Evolutionary conservation across 495 filamentous ascomycete genomes (phyloP).

Genomic region (Cenococcum geophilum): DNA sequence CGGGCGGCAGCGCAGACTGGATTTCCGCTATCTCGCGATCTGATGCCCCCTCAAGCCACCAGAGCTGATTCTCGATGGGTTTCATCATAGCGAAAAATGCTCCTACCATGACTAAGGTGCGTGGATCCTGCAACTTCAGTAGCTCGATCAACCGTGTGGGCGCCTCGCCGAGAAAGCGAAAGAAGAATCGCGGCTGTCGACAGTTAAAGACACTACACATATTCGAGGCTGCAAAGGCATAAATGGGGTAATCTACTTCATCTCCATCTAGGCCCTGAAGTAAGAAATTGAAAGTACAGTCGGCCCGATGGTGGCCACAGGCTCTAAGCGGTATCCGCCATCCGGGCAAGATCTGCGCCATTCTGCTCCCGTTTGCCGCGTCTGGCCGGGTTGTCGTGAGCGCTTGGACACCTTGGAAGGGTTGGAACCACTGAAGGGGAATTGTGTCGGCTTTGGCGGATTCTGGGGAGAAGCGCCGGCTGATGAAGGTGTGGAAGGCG

Average conservation of each 20-base stretch:
- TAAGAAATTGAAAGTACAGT: background rate
- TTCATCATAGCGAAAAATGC: constrained; percentile 4
- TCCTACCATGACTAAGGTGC: background rate
- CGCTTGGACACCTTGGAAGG: constrained; percentile 55
- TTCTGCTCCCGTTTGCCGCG: background rate
- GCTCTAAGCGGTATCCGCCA: background rate
- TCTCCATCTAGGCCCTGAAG: background rate
- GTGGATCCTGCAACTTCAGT: background rate
- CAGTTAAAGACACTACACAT: background rate
- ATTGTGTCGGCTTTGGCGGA: constrained; percentile 38
- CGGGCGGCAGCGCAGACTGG: background rate
- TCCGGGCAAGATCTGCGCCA: background rate
- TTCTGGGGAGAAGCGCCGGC: constrained; percentile 2
- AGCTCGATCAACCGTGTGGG: background rate
- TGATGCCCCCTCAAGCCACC: constrained; percentile 5
- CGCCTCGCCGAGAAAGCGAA: constrained; percentile 2
- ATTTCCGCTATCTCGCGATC: background rate
- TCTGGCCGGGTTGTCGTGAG: constrained; percentile 23
- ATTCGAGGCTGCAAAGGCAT: background rate
- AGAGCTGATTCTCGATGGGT: background rate
- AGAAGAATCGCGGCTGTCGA: constrained; percentile 7
- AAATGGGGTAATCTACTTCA: background rate
- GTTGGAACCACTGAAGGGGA: constrained; percentile 52
- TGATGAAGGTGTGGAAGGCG: constrained; percentile 7
- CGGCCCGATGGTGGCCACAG: background rate